These are phyloP conservation scores for Oleoguttula mirabilis DNA, from an alignment of 495 filamentous ascomycete genomes.

Conservation along the genomic window DNA sequence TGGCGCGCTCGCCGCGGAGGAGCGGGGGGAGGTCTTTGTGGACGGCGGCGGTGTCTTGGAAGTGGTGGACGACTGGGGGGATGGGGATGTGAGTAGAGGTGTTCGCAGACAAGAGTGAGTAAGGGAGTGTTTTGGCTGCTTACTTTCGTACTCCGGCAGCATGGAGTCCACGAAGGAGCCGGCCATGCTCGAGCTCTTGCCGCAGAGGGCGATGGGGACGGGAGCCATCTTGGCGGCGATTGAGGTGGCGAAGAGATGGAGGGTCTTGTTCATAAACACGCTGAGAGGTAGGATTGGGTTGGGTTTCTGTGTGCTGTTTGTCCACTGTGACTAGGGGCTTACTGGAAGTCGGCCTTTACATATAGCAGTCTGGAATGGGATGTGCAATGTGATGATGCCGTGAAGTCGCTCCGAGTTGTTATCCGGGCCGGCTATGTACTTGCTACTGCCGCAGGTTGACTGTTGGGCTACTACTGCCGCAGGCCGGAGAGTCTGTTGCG, in stretches of 20 bases:
- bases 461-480: no score
- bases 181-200: constrained; percentile 13
- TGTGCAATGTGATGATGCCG: no score
- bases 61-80: constrained; percentile 14
- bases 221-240: constrained; percentile 6
- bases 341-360: no score
- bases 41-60: constrained; percentile 4
- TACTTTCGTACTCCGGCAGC: constrained; percentile 15
- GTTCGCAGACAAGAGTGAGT: background rate
- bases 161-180: constrained; percentile 6
- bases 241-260: background rate
- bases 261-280: background rate
- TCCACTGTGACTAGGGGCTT: no score
- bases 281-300: no score
- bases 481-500: no score
- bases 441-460: no score
- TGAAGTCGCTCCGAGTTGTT: no score
- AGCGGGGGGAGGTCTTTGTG: constrained; percentile 11
- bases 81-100: background rate
- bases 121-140: no score
- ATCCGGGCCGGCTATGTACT: no score
- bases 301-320: no score
- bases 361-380: no score
- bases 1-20: constrained; percentile 1
- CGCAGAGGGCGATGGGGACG: constrained; percentile 14